Evolutionary conservation across 352 stramenopile species (phyloP).

Genomic region (Phytophthora nicotianae): DNA sequence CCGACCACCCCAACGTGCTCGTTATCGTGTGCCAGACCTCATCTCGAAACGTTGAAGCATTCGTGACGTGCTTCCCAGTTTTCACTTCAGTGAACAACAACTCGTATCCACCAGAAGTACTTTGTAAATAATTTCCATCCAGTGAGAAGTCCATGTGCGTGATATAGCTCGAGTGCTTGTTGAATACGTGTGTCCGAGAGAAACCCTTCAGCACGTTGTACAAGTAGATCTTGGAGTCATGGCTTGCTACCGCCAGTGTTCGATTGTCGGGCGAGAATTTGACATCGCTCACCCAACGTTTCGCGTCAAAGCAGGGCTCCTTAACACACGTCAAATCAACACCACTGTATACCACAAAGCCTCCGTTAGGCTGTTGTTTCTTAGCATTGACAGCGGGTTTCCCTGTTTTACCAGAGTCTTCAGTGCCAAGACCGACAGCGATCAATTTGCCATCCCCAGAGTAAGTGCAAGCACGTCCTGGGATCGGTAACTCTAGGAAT

Average conservation of each 20-base stretch:
- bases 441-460: constrained; percentile 90
- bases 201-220: constrained; percentile 81
- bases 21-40: constrained; percentile 92
- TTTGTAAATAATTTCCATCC: constrained; percentile 69
- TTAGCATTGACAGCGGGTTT: constrained; percentile 28
- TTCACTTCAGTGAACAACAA: constrained; percentile 90
- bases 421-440: constrained; percentile 79
- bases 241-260: constrained; percentile 65
- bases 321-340: constrained; percentile 48
- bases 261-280: constrained; percentile 76
- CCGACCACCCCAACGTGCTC: constrained; percentile 85
- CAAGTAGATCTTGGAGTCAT: constrained; percentile 79
- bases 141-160: constrained; percentile 81
- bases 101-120: constrained; percentile 86
- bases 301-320: constrained; percentile 58
- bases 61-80: constrained; percentile 68
- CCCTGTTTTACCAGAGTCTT: constrained; percentile 31
- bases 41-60: constrained; percentile 83
- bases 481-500: constrained; percentile 43
- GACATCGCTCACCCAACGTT: constrained; percentile 75
- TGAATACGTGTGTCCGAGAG: constrained; percentile 66
- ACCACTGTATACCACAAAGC: constrained; percentile 70
- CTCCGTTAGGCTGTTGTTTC: constrained; percentile 35
- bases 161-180: constrained; percentile 82
- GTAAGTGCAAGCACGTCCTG: constrained; percentile 79